A percentile compares a stretch with the other conserved stretches of the same genome.
These are phyloP conservation scores for Candida broadrunensis DNA, from an alignment of 805 yeast genomes.

Conservation along the genomic window DNA sequence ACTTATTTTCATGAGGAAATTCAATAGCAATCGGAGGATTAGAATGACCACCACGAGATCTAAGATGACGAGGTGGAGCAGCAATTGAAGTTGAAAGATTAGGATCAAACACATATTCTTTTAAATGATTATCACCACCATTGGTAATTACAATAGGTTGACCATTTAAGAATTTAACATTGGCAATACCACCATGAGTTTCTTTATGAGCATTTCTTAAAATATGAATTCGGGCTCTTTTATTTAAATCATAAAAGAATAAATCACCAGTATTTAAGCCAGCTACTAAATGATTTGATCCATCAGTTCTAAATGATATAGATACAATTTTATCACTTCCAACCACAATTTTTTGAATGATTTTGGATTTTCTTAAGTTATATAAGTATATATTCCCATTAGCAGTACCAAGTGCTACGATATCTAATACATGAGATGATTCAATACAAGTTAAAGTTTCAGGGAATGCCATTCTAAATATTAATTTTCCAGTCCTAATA, in stretches of 20 bases:
- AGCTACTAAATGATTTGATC: constrained; percentile 75
- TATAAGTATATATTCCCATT: constrained; percentile 64
- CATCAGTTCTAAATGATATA: constrained; percentile 88
- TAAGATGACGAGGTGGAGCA: constrained; percentile 84
- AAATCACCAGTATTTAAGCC: constrained; percentile 81
- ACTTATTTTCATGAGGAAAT: constrained; percentile 70
- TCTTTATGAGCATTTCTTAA: constrained; percentile 73
- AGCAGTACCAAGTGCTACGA: constrained; percentile 72
- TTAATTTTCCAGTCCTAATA: constrained; percentile 69
- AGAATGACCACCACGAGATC: constrained; percentile 97
- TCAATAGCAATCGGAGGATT: constrained; percentile 76
- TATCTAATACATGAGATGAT: constrained; percentile 83
- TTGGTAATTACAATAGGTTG: constrained; percentile 87
- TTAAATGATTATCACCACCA: constrained; percentile 87
- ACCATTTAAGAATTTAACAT: constrained; percentile 75
- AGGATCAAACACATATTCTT: constrained; percentile 93
- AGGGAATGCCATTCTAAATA: constrained; percentile 49
- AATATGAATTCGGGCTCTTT: constrained; percentile 70
- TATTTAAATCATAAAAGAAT: constrained; percentile 77
- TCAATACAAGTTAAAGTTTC: constrained; percentile 65
- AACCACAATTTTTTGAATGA: constrained; percentile 43
- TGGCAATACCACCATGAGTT: constrained; percentile 71
- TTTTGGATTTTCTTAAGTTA: constrained; percentile 64
- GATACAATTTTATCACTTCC: constrained; percentile 48
- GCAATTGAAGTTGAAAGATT: constrained; percentile 67